A percentile compares a stretch with the other conserved stretches of the same genome.
phyloP scores from a whole-genome alignment of 192 early-diverging fungal genomes.

The Mortierella alpina region DNA sequence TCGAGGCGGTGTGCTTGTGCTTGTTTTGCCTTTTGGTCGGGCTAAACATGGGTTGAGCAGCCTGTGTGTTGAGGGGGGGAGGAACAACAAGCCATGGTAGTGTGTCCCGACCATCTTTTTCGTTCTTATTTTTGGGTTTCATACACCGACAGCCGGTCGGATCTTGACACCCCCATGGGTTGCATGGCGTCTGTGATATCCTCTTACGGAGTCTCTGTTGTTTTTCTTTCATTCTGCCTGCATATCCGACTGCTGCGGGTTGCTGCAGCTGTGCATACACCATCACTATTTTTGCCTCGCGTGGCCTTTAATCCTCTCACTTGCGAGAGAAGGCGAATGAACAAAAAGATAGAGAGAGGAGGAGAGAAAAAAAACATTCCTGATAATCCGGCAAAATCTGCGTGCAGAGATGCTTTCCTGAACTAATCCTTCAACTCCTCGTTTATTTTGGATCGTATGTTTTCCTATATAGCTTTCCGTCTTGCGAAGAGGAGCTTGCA shows the following conservation, averaged over 20 bases:
- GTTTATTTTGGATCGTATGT: not conserved
- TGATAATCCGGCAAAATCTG: not conserved
- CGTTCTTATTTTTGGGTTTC: not conserved
- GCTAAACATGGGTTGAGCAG: no score
- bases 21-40: not conserved
- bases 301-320: not conserved
- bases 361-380: no score
- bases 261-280: not conserved
- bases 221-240: not conserved
- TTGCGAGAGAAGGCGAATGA: not conserved
- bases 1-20: no score
- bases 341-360: not conserved
- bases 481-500: slow-evolving; percentile 70
- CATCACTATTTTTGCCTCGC: not conserved
- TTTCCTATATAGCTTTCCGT: slow-evolving; percentile 31
- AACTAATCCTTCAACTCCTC: not conserved
- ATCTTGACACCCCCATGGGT: not conserved
- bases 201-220: not conserved
- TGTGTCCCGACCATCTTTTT: not conserved
- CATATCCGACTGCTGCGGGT: no score
- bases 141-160: not conserved
- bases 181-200: not conserved
- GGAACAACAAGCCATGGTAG: not conserved
- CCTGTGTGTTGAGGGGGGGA: not conserved
- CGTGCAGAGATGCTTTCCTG: no score